Conservation (phyloP, 176 grass and related monocot genomes). For the Dactylis glomerata region DNA sequence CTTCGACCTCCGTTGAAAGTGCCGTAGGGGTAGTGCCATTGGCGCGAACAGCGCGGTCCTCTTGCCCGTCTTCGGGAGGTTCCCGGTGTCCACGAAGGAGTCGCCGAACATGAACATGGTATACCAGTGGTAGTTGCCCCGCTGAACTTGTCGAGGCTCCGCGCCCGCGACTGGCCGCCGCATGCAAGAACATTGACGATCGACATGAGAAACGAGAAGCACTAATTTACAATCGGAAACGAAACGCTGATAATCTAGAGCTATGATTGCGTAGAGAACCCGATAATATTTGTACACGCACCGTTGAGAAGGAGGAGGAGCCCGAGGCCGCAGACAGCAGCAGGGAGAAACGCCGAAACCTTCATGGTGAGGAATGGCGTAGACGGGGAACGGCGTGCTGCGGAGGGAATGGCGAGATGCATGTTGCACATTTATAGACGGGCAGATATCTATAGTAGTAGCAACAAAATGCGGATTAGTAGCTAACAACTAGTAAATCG, state of each 20-base stretch:
- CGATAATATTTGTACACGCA: background rate
- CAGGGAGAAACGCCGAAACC: background rate
- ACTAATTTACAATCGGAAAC: background rate
- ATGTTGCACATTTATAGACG: background rate
- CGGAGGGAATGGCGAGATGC: background rate
- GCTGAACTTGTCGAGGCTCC: background rate
- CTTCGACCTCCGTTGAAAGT: background rate
- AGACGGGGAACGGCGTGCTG: background rate
- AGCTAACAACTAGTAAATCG: no score
- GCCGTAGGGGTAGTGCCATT: constrained; percentile 40
- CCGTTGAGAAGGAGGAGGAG: background rate
- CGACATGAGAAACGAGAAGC: background rate
- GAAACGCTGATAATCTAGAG: background rate
- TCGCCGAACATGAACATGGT: constrained; percentile 36
- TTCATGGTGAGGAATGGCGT: background rate
- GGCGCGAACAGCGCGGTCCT: background rate
- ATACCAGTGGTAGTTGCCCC: background rate
- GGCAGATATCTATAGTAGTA: no score
- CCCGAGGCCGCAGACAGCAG: background rate
- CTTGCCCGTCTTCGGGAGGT: background rate
- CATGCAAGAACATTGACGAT: background rate
- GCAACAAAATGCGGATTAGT: no score
- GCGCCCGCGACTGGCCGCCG: background rate
- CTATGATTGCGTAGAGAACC: no score
- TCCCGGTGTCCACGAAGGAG: constrained; percentile 36